These are phyloP conservation scores for Volutella citrinella DNA, from an alignment of 2,329 filamentous ascomycete species.

Conservation along the genomic window DNA sequence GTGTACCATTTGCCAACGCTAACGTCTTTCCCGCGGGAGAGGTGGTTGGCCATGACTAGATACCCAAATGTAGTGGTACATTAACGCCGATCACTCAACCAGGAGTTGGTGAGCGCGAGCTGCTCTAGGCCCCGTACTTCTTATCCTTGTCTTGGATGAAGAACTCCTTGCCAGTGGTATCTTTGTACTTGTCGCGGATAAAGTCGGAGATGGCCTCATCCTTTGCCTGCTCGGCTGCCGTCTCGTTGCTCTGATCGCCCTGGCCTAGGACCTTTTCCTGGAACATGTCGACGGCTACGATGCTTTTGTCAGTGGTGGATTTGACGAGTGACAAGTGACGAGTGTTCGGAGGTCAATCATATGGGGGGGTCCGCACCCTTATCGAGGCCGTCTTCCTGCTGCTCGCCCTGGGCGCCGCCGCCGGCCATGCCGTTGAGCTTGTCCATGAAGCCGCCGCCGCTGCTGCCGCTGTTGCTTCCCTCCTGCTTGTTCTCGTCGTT, in stretches of 20 bases:
- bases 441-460: conserved; percentile 57
- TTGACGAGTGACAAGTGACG: neutral
- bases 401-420: conserved; percentile 70
- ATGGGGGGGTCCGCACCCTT: conserved; percentile 56
- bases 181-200: conserved; percentile 70
- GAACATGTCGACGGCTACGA: conserved; percentile 68
- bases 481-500: conserved; percentile 27
- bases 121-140: conserved; percentile 28
- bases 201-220: conserved; percentile 75
- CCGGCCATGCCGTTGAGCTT: conserved; percentile 71
- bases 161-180: conserved; percentile 63
- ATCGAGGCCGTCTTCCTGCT: conserved; percentile 80
- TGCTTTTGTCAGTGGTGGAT: neutral
- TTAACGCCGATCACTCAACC: too few relatives aligned
- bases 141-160: conserved; percentile 67
- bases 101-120: too few relatives aligned
- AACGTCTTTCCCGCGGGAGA: too few relatives aligned
- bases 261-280: conserved; percentile 72
- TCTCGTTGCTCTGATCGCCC: conserved; percentile 70
- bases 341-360: neutral
- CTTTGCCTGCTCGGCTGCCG: conserved; percentile 76
- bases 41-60: too few relatives aligned
- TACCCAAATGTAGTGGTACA: too few relatives aligned
- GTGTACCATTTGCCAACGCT: too few relatives aligned
- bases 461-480: conserved; percentile 31